phyloP scores from a whole-genome alignment of 176 grass and related monocot species.

The Avena sativa region DNA sequence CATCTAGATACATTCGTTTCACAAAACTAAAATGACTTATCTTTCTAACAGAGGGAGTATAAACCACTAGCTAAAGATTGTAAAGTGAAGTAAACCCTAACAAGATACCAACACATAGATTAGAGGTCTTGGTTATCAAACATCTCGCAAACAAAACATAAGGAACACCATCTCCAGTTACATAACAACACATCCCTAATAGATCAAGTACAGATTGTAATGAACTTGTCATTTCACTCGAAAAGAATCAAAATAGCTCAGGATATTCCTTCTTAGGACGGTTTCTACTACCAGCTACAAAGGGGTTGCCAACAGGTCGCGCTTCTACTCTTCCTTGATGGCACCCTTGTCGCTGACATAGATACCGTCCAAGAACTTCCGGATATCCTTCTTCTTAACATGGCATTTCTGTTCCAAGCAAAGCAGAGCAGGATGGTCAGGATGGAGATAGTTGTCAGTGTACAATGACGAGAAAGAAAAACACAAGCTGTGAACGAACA shows the following conservation, averaged over 20 bases:
- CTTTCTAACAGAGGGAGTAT: no score
- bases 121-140: no score
- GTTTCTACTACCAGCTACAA: constrained; percentile 23
- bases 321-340: constrained; percentile 46
- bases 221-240: background rate
- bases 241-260: background rate
- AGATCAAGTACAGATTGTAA: background rate
- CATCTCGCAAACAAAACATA: no score
- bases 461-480: no score
- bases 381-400: constrained; percentile 77
- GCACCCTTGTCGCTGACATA: constrained; percentile 68
- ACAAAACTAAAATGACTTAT: no score
- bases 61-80: no score
- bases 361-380: constrained; percentile 76
- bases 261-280: constrained; percentile 4
- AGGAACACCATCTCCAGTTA: background rate
- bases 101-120: no score
- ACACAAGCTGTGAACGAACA: no score
- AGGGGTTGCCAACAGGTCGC: background rate
- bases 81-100: no score
- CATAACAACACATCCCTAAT: background rate
- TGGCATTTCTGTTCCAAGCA: constrained; percentile 57
- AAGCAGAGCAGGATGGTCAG: background rate
- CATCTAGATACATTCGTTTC: no score
- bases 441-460: no score